These are phyloP conservation scores for Aspergillus terreus DNA, from an alignment of 2,329 filamentous ascomycete genomes.

Conservation along the genomic window DNA sequence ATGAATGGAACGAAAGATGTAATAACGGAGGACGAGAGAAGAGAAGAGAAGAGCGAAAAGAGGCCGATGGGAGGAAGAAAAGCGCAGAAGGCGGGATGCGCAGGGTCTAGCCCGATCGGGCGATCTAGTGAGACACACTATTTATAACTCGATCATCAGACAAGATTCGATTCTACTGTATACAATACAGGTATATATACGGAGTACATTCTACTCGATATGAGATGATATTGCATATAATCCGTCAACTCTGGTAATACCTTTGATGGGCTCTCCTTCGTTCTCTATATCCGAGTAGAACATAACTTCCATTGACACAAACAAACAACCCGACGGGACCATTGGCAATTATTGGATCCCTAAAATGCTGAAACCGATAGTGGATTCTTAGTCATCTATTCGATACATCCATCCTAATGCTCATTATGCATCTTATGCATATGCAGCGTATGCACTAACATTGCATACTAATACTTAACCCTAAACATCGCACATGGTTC, in stretches of 20 bases:
- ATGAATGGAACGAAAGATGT: not conserved
- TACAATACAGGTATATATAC: no score
- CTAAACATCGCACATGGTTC: not conserved
- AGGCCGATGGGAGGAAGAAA: conserved; percentile 2
- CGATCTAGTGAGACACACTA: conserved; percentile 20
- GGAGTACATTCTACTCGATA: not conserved
- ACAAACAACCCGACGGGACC: not conserved
- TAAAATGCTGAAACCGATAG: no score
- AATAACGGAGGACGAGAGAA: conserved; percentile 1
- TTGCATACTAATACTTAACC: not conserved
- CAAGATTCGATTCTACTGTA: not conserved
- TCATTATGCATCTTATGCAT: not conserved
- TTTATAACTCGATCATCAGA: conserved; percentile 10
- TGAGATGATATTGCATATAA: no score
- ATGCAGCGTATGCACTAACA: no score
- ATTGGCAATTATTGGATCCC: conserved; percentile 11
- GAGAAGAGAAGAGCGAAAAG: conserved; percentile 5
- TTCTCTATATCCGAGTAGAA: no score
- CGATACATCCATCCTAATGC: no score
- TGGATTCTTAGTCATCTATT: no score
- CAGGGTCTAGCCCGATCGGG: conserved; percentile 15
- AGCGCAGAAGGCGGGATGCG: conserved; percentile 4
- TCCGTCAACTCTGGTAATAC: no score
- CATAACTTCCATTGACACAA: not conserved
- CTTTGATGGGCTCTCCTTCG: no score